Evolutionary conservation across 1,284 basidiomycete species (phyloP).

Genomic region (Trametes versicolor): DNA sequence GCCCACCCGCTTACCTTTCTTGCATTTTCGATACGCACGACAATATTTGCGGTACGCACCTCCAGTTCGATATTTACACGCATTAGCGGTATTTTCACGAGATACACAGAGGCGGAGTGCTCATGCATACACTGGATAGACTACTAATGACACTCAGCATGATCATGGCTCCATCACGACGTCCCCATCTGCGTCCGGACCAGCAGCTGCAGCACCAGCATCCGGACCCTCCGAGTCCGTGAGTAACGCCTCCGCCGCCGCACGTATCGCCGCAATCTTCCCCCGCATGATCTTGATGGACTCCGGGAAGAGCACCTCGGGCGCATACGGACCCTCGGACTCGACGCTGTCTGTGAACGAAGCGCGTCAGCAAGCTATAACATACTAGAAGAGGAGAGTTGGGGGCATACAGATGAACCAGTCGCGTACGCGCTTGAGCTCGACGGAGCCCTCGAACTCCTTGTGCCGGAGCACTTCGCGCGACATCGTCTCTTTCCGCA

Average conservation of each 20-base stretch:
- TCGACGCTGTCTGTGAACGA: constrained; percentile 81
- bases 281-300: constrained; percentile 85
- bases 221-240: constrained; percentile 41
- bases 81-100: too few species aligned
- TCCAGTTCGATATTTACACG: too few species aligned
- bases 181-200: constrained; percentile 44
- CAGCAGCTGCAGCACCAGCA: constrained; percentile 11
- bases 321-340: constrained; percentile 89
- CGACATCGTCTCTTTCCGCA: constrained; percentile 91
- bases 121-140: neutral
- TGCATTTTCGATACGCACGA: too few species aligned
- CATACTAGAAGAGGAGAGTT: neutral
- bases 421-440: constrained; percentile 89
- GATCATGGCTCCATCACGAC: constrained; percentile 49
- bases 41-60: too few species aligned
- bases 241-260: constrained; percentile 66
- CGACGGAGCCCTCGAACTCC: constrained; percentile 89
- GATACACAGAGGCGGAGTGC: neutral
- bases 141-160: neutral
- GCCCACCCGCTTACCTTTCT: too few species aligned
- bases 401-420: constrained; percentile 89
- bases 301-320: constrained; percentile 87
- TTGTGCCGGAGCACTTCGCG: constrained; percentile 93
- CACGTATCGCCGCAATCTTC: constrained; percentile 75
- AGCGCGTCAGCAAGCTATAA: neutral